Evolutionary conservation across 106 monocot species (phyloP).

Genomic region (Dioscorea dumetorum): DNA sequence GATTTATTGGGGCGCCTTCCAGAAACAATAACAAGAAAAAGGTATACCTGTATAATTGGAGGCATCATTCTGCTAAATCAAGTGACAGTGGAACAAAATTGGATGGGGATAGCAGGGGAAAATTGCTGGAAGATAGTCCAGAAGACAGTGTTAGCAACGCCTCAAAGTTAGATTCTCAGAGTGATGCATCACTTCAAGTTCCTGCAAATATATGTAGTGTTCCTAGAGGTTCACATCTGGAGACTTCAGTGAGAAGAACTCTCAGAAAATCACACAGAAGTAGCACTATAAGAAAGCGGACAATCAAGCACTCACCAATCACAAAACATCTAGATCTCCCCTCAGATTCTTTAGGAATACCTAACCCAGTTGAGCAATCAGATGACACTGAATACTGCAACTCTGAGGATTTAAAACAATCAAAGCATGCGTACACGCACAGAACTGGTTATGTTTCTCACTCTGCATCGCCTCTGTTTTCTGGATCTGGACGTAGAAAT

Average conservation of each 20-base stretch:
- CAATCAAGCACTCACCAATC: slow-evolving; percentile 16
- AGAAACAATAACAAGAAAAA: slow-evolving; percentile 45
- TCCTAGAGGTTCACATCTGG: slow-evolving; percentile 6
- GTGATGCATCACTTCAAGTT: slow-evolving; percentile 20
- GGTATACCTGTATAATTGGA: slow-evolving; percentile 86
- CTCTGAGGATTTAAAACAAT: slow-evolving; percentile 34
- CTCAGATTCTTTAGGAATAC: slow-evolving; percentile 21
- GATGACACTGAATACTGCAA: slow-evolving; percentile 48
- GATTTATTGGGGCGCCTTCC: slow-evolving; percentile 14
- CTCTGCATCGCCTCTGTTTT: slow-evolving; percentile 58
- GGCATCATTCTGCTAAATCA: slow-evolving; percentile 51
- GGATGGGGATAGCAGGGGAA: slow-evolving; percentile 27
- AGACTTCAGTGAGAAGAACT: slow-evolving; percentile 15
- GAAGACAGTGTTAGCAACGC: slow-evolving; percentile 21
- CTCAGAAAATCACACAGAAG: slow-evolving; percentile 34
- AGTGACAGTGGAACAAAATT: slow-evolving; percentile 46
- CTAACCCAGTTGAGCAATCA: slow-evolving; percentile 41
- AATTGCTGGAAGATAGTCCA: slow-evolving; percentile 25
- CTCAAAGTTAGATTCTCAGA: slow-evolving; percentile 22
- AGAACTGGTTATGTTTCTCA: slow-evolving; percentile 35
- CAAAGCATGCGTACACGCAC: slow-evolving; percentile 16
- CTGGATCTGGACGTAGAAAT: slow-evolving; percentile 28
- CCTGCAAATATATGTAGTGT: slow-evolving; percentile 11
- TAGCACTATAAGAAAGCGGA: slow-evolving; percentile 20
- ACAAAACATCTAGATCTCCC: slow-evolving; percentile 32